Conservation (phyloP, 306 rosid species). For the Sicyos baderoa region DNA sequence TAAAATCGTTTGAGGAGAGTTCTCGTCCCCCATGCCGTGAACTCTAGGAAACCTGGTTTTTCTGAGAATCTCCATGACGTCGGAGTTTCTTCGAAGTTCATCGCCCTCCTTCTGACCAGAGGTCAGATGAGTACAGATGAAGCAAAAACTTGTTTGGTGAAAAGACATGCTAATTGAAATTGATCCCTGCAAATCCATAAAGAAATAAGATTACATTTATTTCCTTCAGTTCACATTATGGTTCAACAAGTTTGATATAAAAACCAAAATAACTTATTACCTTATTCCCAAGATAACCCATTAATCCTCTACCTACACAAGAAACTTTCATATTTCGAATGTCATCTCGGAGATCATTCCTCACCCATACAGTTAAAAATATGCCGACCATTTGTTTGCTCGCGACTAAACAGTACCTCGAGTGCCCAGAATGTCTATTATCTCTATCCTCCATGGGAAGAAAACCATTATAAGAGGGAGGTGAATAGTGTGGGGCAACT, state of each 20-base stretch:
- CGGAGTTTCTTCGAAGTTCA: conserved; percentile 89
- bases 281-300: conserved; percentile 99
- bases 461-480: conserved; percentile 45
- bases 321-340: conserved; percentile 90
- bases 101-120: conserved; percentile 99
- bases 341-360: conserved; percentile 76
- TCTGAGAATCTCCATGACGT: conserved; percentile 93
- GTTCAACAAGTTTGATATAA: conserved; percentile 12
- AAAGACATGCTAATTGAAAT: conserved; percentile 96
- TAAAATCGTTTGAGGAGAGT: conserved; percentile 73
- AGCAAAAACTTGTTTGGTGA: conserved; percentile 99
- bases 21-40: conserved; percentile 55
- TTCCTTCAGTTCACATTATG: background rate
- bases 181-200: conserved; percentile 76
- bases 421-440: conserved; percentile 54
- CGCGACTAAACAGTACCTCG: conserved; percentile 82
- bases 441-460: conserved; percentile 58
- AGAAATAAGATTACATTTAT: conserved; percentile 23
- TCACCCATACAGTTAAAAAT: conserved; percentile 87
- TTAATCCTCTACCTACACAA: conserved; percentile 95
- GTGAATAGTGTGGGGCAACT: conserved; percentile 46
- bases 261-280: conserved; percentile 33
- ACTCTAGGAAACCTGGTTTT: conserved; percentile 92
- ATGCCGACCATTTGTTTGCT: conserved; percentile 99
- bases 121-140: conserved; percentile 92